Evolutionary conservation across 257 asterid species (phyloP), one percentile per base, ranked within the genome.

Genomic region (Capsicum rhomboideum): DNA sequence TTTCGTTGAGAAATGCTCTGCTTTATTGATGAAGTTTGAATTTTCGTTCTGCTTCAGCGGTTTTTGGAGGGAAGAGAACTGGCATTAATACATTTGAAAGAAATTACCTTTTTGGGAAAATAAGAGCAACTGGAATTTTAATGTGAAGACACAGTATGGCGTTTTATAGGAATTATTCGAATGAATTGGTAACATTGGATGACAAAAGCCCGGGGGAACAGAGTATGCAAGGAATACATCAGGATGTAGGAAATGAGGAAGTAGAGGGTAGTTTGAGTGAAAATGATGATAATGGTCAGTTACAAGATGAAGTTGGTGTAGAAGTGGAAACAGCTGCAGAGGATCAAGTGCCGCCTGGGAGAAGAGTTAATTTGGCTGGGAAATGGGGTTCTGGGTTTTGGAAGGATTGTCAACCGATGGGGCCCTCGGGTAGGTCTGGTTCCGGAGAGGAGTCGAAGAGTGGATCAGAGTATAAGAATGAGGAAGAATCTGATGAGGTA

Each of bases 361-460:
- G 94, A 87, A 87, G 90, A 77, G 67, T 86, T 18, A 68, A 64
- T 68, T 67, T 58, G n/a, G 90, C 91, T 49, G 98, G 95, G 82
- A 92, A 87, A 83, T 91, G 97, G 97, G 99, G 98, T 82, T 93
- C 99, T n/a, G 89, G 86, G 83, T 92, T 93, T 88, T 94, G 95
- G 97, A 94, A 90, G 89, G 98, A 94, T 85, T 86, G 91, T 88
- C 97, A 84, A 85, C 94, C 93, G 2, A 85, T 86, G 74, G 88
- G 42, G 66, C 86, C 92, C 52, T 85, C 59, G 29, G 94, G 90
- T 59, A 92, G 87, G 53, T 90, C 91, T 42, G 99, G 91, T 63
- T 97, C 96, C 1, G 96, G 97, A 80, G 98, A 93, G 83, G 99
- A 97, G 85, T 92, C 96, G 37, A 94, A 93, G 89, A 95, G 98